Evolutionary conservation across 1,139 yeast species (phyloP).

Genomic region (Pichia sp.): DNA sequence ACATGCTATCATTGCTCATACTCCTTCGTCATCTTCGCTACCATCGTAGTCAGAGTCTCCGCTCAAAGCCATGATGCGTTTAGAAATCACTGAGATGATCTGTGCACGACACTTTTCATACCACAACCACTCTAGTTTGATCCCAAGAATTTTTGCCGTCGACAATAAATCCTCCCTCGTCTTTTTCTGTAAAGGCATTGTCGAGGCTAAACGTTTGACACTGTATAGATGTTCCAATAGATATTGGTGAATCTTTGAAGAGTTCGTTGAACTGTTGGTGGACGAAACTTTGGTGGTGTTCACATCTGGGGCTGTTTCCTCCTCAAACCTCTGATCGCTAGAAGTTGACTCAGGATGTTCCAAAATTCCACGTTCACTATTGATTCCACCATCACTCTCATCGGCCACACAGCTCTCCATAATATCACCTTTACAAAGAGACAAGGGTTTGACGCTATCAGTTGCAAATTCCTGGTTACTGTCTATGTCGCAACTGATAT

Average conservation of each 20-base stretch:
- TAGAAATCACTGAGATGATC: constrained; percentile 5
- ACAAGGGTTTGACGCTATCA: not conserved
- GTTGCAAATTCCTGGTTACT: not conserved
- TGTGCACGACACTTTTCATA: constrained; percentile 38
- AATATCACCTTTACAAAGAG: not conserved
- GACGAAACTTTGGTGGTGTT: not conserved
- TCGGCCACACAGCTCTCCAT: not conserved
- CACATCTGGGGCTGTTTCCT: not conserved
- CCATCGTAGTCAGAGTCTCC: not conserved
- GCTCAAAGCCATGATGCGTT: not conserved
- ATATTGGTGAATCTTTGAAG: constrained; percentile 13
- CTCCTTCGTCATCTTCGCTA: not conserved
- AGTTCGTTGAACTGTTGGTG: not conserved
- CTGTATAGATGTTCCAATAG: constrained; percentile 37
- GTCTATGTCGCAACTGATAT: not conserved
- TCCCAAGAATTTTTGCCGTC: constrained; percentile 44
- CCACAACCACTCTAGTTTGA: constrained; percentile 52
- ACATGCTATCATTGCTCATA: not conserved
- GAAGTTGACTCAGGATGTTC: not conserved
- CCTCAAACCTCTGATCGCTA: not conserved
- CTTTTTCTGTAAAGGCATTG: constrained; percentile 50
- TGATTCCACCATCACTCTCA: not conserved
- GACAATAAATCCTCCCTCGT: constrained; percentile 46
- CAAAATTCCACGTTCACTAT: not conserved
- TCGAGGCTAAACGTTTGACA: constrained; percentile 33